Base-by-base conservation (phyloP, 352 stramenopile species). In the Pythium dissotocum region DNA sequence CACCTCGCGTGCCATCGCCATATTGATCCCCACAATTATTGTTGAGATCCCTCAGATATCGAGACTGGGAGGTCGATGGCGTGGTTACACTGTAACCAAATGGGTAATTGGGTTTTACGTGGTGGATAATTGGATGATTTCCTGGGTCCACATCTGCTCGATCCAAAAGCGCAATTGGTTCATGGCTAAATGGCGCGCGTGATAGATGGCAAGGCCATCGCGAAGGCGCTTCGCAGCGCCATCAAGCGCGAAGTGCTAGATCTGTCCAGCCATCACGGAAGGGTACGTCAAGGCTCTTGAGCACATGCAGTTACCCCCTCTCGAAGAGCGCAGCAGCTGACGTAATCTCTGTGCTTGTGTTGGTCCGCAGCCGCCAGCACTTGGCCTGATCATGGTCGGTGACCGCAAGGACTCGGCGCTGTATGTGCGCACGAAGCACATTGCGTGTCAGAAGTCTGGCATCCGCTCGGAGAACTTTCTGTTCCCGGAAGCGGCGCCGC, bases 351-450 rank as follows among this genome's bases (percentile, higher is more conserved):
- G n/a, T 54, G 6, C 16, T 48, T 16, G 16, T 16, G 14, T 62
- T 5, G 42, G 9, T 36, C 30, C 44, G 8, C 56, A 95, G 85
- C 75, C 82, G 7, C 98, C 98, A 40, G 98, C 97, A 4, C 84
- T 99, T 2, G 98, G 97, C 13, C 93, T 99, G 8, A 98, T 99
- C 64, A 96, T 99, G 78, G 97, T 99, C 6, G 98, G 98, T 54
- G 82, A 97, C 63, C 88, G 97, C 54, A 94, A 91, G 60, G 98
- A 99, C 76, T 99, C 96, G 56, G 86, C 87, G 21, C 93, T 98
- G 28, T 99, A 99, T 75, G 98, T 99, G 38, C 89, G 96, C 51
- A 99, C 98, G 80, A 99, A 99, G 81, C 95, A 98, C 71, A 94
- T 95, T 58, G 98, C 97, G 21, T 99, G 96, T 59, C 83, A 83